phyloP scores from a whole-genome alignment of 2,329 filamentous ascomycete genomes.

The Clarireedia monteithiana region DNA sequence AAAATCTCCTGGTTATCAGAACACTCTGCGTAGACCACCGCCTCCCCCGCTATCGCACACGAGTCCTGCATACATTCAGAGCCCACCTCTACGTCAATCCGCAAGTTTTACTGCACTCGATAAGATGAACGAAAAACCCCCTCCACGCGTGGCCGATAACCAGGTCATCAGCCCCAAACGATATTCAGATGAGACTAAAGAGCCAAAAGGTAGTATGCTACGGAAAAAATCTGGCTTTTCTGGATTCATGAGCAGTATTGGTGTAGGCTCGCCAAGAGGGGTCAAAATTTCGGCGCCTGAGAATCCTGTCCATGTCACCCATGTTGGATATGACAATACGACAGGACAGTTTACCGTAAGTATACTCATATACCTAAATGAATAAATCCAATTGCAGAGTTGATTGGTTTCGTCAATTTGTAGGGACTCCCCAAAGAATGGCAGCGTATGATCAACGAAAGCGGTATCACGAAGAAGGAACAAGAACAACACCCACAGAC shows the following conservation, averaged over 20 bases:
- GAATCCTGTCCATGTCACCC: conserved; percentile 95
- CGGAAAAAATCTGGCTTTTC: conserved; percentile 87
- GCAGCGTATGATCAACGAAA: conserved; percentile 92
- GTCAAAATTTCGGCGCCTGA: conserved; percentile 95
- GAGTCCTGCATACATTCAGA: conserved; percentile 43
- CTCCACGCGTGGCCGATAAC: conserved; percentile 36
- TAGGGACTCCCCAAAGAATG: conserved; percentile 95
- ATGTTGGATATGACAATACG: conserved; percentile 93
- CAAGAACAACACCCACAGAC: conserved; percentile 93
- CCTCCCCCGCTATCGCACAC: conserved; percentile 42
- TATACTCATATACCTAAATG: conserved; percentile 5
- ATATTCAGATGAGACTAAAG: conserved; percentile 70
- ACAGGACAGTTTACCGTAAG: conserved; percentile 89
- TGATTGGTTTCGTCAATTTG: conserved; percentile 1
- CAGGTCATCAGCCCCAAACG: conserved; percentile 54
- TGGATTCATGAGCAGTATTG: conserved; percentile 72
- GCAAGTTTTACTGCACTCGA: conserved; percentile 53
- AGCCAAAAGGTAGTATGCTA: conserved; percentile 51
- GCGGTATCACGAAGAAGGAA: conserved; percentile 92
- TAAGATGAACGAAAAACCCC: conserved; percentile 40
- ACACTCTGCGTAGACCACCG: conserved; percentile 33
- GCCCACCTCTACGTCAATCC: conserved; percentile 55
- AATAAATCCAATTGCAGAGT: not conserved
- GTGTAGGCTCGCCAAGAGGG: conserved; percentile 77
- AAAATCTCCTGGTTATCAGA: conserved; percentile 28